Base-by-base conservation (phyloP, 257 asterid genomes). In the Penstemon barbatus region DNA sequence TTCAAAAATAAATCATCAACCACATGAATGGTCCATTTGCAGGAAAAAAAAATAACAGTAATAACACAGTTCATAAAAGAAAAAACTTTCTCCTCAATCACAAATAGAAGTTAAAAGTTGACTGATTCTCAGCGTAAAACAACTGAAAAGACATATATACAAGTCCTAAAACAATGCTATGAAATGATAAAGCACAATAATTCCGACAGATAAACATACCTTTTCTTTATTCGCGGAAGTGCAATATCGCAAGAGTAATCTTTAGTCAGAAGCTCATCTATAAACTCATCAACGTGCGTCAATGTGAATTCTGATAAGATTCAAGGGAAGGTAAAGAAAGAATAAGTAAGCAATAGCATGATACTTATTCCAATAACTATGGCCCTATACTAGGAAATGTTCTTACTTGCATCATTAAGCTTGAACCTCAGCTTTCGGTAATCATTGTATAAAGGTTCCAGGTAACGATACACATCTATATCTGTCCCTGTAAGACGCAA, bases 231-330 rank as follows among this genome's bases (percentile, higher is more conserved):
- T 58, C 96, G 86, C 1, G 99, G 97, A 71, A 94, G 69, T 5
- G 97, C 96, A 52, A 89, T 84, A 76, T 94, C 96, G 44, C 99
- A 91, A 39, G 96, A 89, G 76, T 94, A 94, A 80, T 91, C 99
- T 76, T 61, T 87, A 2, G 97, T 90, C 72, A 91, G 65, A 68
- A 94, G 95, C 65, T 94, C 96, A 51, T 91, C 97, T 63, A 93
- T 80, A 74, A 72, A 83, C 84, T 87, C 97, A 69, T 94, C 99
- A 72, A 89, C 99, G 70, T 86, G 97, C 3, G 96, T 91, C 83
- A 94, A 75, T 13, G 81, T 44, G 69, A 79, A 94, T 55, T 78
- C 97, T 93, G 85, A 15, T 49, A 53, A 25, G 45, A 63, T 56
- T 59, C 66, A 65, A 63, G n/a, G 41, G 52, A 51, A 51, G 5